Conservation (phyloP, 1,139 yeast genomes). For the Suhomyces bokatorum region DNA sequence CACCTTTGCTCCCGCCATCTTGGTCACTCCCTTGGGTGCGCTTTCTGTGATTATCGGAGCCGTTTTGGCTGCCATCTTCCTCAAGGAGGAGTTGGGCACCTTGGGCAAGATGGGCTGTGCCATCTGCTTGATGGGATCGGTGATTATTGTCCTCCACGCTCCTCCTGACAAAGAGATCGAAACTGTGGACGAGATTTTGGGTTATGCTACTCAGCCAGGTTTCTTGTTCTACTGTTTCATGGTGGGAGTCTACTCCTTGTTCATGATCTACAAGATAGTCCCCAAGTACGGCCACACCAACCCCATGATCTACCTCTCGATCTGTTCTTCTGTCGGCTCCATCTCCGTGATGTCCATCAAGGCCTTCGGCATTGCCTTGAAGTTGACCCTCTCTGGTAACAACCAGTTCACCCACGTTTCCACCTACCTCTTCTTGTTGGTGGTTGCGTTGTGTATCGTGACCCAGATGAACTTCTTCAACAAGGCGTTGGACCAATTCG, state of each 20-base stretch:
- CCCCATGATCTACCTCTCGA: constrained; percentile 88
- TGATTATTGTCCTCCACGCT: constrained; percentile 88
- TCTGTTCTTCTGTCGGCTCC: constrained; percentile 89
- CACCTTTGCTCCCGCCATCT: constrained; percentile 91
- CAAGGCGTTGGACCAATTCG: constrained; percentile 90
- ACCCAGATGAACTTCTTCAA: constrained; percentile 94
- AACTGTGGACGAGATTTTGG: constrained; percentile 85
- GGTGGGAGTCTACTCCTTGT: constrained; percentile 66
- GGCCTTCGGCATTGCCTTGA: constrained; percentile 91
- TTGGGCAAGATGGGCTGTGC: constrained; percentile 96
- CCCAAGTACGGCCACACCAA: constrained; percentile 79
- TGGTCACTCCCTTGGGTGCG: constrained; percentile 92
- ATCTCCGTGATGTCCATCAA: constrained; percentile 90
- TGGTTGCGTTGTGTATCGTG: constrained; percentile 77
- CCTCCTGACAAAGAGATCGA: constrained; percentile 89
- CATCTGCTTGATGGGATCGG: constrained; percentile 83
- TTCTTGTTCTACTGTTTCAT: constrained; percentile 65
- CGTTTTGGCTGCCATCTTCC: constrained; percentile 78
- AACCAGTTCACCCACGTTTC: constrained; percentile 86
- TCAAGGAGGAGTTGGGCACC: constrained; percentile 84
- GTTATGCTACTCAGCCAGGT: constrained; percentile 79
- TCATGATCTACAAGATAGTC: constrained; percentile 81
- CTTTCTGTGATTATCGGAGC: constrained; percentile 89
- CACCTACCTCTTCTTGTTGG: constrained; percentile 76
- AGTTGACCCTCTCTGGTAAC: constrained; percentile 82